Evolutionary conservation across 2,329 filamentous ascomycete species (phyloP).

Genomic region (Xylariaceae sp.): DNA sequence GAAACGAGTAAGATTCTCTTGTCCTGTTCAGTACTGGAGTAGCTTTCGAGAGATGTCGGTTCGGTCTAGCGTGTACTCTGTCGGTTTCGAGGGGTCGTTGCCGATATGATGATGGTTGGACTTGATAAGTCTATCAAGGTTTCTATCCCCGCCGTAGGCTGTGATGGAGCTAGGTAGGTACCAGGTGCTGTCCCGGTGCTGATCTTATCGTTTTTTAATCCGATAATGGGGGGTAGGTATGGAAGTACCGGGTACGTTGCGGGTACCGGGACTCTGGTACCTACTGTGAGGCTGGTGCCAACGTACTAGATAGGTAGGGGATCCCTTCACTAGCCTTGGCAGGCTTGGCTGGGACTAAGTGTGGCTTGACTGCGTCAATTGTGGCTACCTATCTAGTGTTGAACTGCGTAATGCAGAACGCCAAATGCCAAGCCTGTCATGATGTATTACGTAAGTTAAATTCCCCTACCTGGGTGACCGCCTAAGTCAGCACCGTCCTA

Average conservation of each 20-base stretch:
- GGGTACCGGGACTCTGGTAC: too few relatives aligned
- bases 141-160: constrained; percentile 20
- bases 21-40: neutral
- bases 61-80: neutral
- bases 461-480: too few relatives aligned
- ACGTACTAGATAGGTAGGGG: too few relatives aligned
- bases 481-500: neutral
- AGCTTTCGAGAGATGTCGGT: neutral
- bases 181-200: too few relatives aligned
- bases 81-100: neutral
- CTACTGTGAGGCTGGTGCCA: constrained; percentile 27
- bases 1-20: constrained; percentile 2
- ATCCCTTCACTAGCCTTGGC: constrained; percentile 8
- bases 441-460: too few relatives aligned
- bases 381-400: neutral
- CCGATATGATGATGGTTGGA: constrained; percentile 5
- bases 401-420: too few relatives aligned
- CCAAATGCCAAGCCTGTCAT: too few relatives aligned
- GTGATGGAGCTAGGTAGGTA: constrained; percentile 9
- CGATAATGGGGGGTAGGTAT: constrained; percentile 24
- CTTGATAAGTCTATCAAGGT: neutral
- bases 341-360: constrained; percentile 10
- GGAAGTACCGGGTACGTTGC: neutral
- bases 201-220: constrained; percentile 20
- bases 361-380: neutral